Percentiles rank a stretch among this genome's conserved stretches.
Conservation (phyloP, 2,329 filamentous ascomycete genomes). For the Cercospora citrullina region DNA sequence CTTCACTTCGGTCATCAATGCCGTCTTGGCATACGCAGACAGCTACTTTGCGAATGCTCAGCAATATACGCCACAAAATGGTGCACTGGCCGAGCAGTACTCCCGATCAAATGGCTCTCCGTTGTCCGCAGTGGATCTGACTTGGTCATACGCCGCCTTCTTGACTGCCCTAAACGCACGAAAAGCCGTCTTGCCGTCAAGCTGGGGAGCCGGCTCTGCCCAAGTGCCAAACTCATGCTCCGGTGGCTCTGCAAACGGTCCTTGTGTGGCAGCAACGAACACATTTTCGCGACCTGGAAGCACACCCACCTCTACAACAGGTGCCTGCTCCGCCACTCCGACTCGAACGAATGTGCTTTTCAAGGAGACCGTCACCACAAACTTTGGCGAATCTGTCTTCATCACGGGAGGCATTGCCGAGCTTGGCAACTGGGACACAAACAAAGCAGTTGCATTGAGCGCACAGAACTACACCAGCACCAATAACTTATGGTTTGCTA, state of each 20-base stretch:
- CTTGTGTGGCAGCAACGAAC: constrained; percentile 33
- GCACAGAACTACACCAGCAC: constrained; percentile 58
- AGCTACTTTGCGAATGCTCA: constrained; percentile 49
- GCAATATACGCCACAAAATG: constrained; percentile 57
- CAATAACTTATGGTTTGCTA: constrained; percentile 61
- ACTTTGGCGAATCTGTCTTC: constrained; percentile 63
- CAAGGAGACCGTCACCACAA: constrained; percentile 46
- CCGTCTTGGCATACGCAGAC: constrained; percentile 65
- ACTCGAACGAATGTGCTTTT: constrained; percentile 46
- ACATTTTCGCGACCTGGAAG: constrained; percentile 30
- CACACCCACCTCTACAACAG: constrained; percentile 23
- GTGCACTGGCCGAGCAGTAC: constrained; percentile 69
- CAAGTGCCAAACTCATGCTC: constrained; percentile 31
- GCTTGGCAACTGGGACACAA: constrained; percentile 61
- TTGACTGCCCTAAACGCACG: constrained; percentile 63
- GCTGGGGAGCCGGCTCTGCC: constrained; percentile 50
- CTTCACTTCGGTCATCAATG: constrained; percentile 52
- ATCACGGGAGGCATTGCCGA: constrained; percentile 60
- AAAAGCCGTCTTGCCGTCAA: constrained; percentile 55
- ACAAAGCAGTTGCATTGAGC: constrained; percentile 57
- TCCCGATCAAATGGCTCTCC: constrained; percentile 52
- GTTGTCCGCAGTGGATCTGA: constrained; percentile 65
- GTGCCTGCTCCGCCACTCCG: constrained; percentile 28
- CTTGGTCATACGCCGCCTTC: constrained; percentile 73
- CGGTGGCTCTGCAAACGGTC: constrained; percentile 30